phyloP scores from a whole-genome alignment of 2,329 filamentous ascomycete species.

The Teratosphaeria epicoccoides region DNA sequence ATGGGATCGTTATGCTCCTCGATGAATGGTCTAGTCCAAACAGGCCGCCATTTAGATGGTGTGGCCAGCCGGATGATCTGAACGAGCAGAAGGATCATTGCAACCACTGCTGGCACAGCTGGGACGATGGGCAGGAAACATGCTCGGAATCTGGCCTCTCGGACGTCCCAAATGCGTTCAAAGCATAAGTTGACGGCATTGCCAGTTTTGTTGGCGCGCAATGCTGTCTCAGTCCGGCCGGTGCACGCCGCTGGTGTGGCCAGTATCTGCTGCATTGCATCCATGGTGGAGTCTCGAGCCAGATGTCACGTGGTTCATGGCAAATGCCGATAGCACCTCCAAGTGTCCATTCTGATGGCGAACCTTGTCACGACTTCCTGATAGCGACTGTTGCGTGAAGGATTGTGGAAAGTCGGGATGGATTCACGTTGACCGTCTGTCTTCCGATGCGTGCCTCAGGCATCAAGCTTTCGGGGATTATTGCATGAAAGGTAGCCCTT shows the following conservation, averaged over 20 bases:
- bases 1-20: constrained; percentile 26
- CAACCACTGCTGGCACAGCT: constrained; percentile 28
- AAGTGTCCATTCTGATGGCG: not conserved
- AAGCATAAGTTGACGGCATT: constrained; percentile 13
- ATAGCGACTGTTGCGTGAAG: not conserved
- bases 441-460: not conserved
- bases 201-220: not conserved
- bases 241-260: not conserved
- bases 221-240: not conserved
- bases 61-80: constrained; percentile 25
- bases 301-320: not conserved
- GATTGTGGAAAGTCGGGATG: not conserved
- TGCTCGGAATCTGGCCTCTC: constrained; percentile 29
- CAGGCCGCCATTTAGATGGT: constrained; percentile 28
- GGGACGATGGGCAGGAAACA: constrained; percentile 33
- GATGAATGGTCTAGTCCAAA: constrained; percentile 45
- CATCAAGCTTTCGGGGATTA: not conserved
- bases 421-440: not conserved
- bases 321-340: not conserved
- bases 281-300: not conserved
- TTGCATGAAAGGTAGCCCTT: too few relatives aligned
- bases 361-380: not conserved
- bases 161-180: constrained; percentile 22
- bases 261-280: constrained; percentile 3
- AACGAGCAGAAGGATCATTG: constrained; percentile 27